Conservation (phyloP, 352 stramenopile genomes). For the Bremia lactucae region DNA sequence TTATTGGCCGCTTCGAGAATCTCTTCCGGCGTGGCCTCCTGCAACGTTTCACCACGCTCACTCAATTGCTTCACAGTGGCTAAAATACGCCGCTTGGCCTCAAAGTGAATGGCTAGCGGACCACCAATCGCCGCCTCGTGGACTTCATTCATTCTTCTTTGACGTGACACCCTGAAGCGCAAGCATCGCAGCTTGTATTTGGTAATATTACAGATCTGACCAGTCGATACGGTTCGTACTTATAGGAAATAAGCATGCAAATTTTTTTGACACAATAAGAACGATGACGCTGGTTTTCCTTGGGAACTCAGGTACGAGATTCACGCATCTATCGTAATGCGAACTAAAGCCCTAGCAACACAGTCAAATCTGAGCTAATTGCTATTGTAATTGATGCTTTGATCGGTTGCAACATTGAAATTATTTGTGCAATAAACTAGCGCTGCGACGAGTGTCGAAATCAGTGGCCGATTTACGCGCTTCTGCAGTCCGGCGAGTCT, state of each 20-base stretch:
- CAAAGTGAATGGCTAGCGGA: conserved; percentile 39
- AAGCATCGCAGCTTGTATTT: too few relatives aligned
- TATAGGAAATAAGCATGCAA: too few relatives aligned
- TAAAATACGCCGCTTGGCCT: conserved; percentile 29
- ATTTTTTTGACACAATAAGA: too few relatives aligned
- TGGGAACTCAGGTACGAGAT: conserved; percentile 45
- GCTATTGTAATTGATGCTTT: too few relatives aligned
- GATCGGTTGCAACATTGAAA: neutral
- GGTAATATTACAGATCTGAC: too few relatives aligned
- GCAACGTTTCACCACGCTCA: conserved; percentile 16
- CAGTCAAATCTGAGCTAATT: too few relatives aligned
- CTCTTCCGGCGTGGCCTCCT: conserved; percentile 26
- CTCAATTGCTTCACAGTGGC: conserved; percentile 22
- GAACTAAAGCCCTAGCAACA: too few relatives aligned
- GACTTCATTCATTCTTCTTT: conserved; percentile 15
- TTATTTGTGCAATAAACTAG: too few relatives aligned
- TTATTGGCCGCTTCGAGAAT: conserved; percentile 18
- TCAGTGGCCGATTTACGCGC: conserved; percentile 44
- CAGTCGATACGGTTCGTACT: too few relatives aligned
- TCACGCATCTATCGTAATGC: conserved; percentile 1
- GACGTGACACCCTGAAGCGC: too few relatives aligned
- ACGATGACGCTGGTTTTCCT: conserved; percentile 58
- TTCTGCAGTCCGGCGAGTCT: conserved; percentile 32
- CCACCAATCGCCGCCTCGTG: conserved; percentile 15
- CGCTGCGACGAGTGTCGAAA: conserved; percentile 62